Base-by-base conservation (phyloP, 768 basidiomycete genomes). In the Phylloporus rhodoxanthus region DNA sequence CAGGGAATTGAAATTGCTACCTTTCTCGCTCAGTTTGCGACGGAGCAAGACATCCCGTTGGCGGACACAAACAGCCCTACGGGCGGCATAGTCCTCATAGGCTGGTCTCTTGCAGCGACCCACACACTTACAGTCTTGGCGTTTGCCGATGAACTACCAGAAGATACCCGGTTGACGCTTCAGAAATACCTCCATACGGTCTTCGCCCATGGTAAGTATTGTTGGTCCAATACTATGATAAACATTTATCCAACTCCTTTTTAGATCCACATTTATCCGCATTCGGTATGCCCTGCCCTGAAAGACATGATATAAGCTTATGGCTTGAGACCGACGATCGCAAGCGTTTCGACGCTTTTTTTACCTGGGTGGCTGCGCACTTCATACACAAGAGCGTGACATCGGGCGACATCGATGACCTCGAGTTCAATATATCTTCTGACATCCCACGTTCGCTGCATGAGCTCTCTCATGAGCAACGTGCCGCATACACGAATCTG, bases 101-200 rank as follows among this genome's bases (percentile, higher is more conserved):
- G 56, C 4, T 60, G 60, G 59, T 62, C 59, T 8, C 53, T 60
- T 2, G 59, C 19, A 13, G 43, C 47, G 19, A n/a, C n/a, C 40
- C 55, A 26, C 53, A 60, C 10, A 2, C 26, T 40, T 2, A 39
- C 60, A 13, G 1, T 47, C 34, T 40, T 60, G 47, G 57, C 57
- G 4, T 62, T 59, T 20, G 37, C 51, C 15, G 57, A 62, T 19
- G 47, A 48, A n/a, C 13, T 53, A 4, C 32, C 51, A 10, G 44
- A 47, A 5, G 53, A 49, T 1, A 51, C 45, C 4, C 42, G 32
- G 17, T 44, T 30, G 11, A 53, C 49, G 19, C 46, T 60, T 13
- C 38, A 14, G 7, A 59, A 48, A 17, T 59, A 60, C 37, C 57
- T 60, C 1, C 59, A 60, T 15, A 60, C 59, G 0, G n/a, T 47